Base-by-base conservation (phyloP, 176 grass and related monocot genomes). In the Carex parvula region DNA sequence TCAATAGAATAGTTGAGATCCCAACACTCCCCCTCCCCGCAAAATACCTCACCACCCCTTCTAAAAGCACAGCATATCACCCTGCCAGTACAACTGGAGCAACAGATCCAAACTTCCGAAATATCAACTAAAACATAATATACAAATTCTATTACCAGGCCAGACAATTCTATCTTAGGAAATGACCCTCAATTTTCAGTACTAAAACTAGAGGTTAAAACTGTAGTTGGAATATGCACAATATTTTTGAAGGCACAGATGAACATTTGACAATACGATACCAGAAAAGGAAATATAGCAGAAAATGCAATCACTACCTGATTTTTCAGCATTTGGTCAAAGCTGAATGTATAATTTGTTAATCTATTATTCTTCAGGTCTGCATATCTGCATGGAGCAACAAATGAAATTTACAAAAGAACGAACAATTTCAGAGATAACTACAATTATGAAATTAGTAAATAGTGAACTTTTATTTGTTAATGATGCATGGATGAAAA, bases 301-400 rank as follows among this genome's bases (percentile, higher is more conserved):
- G 48, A 60, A 74, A 50, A 81, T 17, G 5, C 22, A 18, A 8
- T 26, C 44, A 33, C 64, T 90, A 98, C 95, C 95, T 98, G 92
- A 87, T 95, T 90, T 24, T 88, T 98, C 68, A 98, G 83, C 95
- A 98, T 98, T 73, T 95, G 95, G 65, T 98, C 95, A 88, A 93
- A 98, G 88, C 88, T 95, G 79, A 98, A 95, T 85, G 84, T 91
- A 85, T 98, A 98, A 87, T 98, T 95, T 39, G 95, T 98, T 76
- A 92, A 84, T 13, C 95, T 85, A 86, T 95, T 98, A 80, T 98
- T 98, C 87, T 98, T 98, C 86, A 98, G 87, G 87, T 98, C 95
- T 81, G 95, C 92, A 29, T 98, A 98, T 86, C 95, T 98, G 85
- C 79, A 85, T 82, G 30, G 82, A 89, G 57, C 41, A 66, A 70